Conservation (phyloP, 768 basidiomycete species). For the Serendipita indica region DNA sequence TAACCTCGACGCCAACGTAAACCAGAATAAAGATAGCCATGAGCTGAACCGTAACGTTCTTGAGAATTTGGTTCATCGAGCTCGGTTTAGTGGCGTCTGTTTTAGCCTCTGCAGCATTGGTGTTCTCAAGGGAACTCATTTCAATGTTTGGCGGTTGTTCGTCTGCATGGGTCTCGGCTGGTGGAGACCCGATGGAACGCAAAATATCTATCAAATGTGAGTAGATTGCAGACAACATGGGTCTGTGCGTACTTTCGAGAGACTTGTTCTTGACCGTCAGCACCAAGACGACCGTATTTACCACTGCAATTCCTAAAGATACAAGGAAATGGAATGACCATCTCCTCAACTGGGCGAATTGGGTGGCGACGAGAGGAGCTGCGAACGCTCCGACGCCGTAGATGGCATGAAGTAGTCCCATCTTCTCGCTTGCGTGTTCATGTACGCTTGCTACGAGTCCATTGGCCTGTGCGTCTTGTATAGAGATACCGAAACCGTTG, state of each 20-base stretch:
- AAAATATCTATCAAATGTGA: background rate
- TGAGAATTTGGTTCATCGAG: conserved; percentile 33
- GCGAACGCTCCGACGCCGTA: conserved; percentile 11
- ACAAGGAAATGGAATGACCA: conserved; percentile 73
- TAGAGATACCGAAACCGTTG: conserved; percentile 5
- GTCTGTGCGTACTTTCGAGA: background rate
- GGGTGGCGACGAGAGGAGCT: conserved; percentile 3
- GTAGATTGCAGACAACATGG: background rate
- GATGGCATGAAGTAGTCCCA: conserved; percentile 9
- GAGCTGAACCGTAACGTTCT: conserved; percentile 39
- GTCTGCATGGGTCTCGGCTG: background rate
- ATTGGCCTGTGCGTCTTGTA: conserved; percentile 5
- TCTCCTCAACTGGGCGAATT: conserved; percentile 17
- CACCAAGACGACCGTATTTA: conserved; percentile 36
- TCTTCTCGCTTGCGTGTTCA: conserved; percentile 23
- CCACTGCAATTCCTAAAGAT: conserved; percentile 49
- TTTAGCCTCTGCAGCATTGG: background rate
- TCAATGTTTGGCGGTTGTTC: background rate
- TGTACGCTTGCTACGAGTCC: conserved; percentile 24
- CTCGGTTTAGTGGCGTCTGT: background rate
- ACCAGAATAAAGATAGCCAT: conserved; percentile 49
- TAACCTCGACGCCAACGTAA: conserved; percentile 57
- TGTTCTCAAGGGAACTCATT: background rate
- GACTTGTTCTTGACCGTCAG: background rate
- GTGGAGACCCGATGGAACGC: background rate